These are phyloP conservation scores for Mycena chlorophos DNA, from an alignment of 768 basidiomycete genomes.

Conservation along the genomic window DNA sequence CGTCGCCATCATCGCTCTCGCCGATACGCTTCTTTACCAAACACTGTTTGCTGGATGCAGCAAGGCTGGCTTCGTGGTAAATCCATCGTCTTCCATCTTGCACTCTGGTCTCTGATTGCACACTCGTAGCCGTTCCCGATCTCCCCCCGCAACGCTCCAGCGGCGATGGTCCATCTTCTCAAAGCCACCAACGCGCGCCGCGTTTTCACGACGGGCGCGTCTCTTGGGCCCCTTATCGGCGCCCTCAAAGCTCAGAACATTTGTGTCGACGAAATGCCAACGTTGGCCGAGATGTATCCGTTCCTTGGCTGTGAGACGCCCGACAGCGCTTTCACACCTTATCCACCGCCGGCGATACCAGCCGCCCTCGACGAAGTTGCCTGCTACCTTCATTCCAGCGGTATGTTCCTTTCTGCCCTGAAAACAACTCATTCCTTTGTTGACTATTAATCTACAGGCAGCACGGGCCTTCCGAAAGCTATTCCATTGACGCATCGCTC, in stretches of 20 bases:
- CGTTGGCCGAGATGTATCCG: constrained; percentile 38
- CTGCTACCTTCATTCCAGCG: constrained; percentile 41
- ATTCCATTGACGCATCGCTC: not conserved
- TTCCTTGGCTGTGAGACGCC: constrained; percentile 31
- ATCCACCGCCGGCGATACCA: constrained; percentile 20
- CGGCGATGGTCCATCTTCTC: constrained; percentile 36
- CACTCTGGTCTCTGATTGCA: not conserved
- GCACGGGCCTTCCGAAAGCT: constrained; percentile 2
- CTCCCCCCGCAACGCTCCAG: constrained; percentile 39
- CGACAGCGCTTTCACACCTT: constrained; percentile 32
- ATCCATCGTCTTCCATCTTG: constrained; percentile 9
- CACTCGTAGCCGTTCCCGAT: constrained; percentile 41
- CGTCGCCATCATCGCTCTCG: constrained; percentile 39
- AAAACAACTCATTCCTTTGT: not conserved
- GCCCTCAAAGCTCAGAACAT: constrained; percentile 24
- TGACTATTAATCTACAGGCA: not conserved
- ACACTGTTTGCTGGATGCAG: constrained; percentile 39
- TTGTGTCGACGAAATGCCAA: constrained; percentile 36
- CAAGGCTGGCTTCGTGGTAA: constrained; percentile 35
- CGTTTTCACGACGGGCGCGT: not conserved
- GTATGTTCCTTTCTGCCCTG: not conserved
- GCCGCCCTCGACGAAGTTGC: constrained; percentile 25
- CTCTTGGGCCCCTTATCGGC: constrained; percentile 16
- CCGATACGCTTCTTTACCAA: constrained; percentile 40
- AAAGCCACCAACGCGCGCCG: constrained; percentile 30